Conservation (phyloP, 177 flowering plant genomes). For the Vitis hybrid region DNA sequence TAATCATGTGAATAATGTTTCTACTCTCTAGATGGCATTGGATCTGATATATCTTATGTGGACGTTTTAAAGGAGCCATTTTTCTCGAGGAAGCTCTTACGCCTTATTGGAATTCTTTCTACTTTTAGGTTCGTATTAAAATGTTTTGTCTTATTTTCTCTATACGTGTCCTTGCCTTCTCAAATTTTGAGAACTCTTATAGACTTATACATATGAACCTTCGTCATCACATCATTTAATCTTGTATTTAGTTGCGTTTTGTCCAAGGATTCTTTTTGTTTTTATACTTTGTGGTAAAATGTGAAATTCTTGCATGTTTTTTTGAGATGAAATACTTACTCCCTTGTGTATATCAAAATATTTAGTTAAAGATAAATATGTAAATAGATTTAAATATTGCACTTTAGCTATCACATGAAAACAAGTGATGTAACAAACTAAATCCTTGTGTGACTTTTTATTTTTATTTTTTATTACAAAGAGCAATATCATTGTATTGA, state of each 20-base stretch:
- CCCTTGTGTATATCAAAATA: not conserved
- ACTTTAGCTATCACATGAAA: not conserved
- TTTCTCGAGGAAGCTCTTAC: constrained; percentile 74
- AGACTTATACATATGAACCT: not conserved
- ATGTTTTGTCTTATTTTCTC: not conserved
- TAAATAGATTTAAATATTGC: not conserved
- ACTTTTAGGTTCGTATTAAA: constrained; percentile 56
- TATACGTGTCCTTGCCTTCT: not conserved
- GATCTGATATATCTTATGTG: constrained; percentile 33
- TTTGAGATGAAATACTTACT: not conserved
- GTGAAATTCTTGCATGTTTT: not conserved
- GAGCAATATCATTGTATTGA: too few species aligned
- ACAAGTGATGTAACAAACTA: too few species aligned
- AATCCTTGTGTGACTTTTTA: too few species aligned
- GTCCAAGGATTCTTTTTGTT: not conserved
- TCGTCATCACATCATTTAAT: not conserved
- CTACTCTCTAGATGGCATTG: constrained; percentile 43
- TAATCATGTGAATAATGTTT: constrained; percentile 10
- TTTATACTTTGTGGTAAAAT: not conserved
- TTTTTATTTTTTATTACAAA: too few species aligned
- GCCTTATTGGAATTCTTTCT: constrained; percentile 70
- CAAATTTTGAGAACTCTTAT: not conserved
- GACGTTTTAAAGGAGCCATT: constrained; percentile 73
- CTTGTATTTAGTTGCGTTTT: not conserved
- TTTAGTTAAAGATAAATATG: not conserved